Conservation (phyloP, 345 rosid genomes). For the Camelina hispida region DNA sequence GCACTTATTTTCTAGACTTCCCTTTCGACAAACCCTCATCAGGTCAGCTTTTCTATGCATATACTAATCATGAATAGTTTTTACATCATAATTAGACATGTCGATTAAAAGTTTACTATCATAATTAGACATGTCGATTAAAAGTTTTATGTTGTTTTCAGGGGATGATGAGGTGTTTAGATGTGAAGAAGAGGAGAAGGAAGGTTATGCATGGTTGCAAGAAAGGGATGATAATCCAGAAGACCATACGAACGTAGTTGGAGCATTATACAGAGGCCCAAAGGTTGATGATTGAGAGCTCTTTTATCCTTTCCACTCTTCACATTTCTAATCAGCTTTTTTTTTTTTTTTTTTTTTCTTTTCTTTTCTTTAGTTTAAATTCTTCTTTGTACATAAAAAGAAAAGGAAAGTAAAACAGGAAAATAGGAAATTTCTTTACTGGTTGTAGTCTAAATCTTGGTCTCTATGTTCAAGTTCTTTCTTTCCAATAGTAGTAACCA, state of each 20-base stretch:
- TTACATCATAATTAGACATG: background rate
- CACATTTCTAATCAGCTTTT: background rate
- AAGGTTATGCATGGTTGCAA: constrained; percentile 72
- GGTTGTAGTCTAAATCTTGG: constrained; percentile 24
- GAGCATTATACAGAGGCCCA: constrained; percentile 63
- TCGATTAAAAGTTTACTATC: background rate
- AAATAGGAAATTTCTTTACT: constrained; percentile 5
- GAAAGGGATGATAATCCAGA: constrained; percentile 65
- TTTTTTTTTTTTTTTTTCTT: background rate
- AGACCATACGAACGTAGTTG: constrained; percentile 54
- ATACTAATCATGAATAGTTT: background rate
- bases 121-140: background rate
- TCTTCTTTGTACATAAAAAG: constrained; percentile 53
- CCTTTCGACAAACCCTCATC: constrained; percentile 54
- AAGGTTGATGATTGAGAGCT: constrained; percentile 42
- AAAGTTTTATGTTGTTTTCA: constrained; percentile 19
- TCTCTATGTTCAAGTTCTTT: constrained; percentile 9
- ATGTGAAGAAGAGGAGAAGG: constrained; percentile 63
- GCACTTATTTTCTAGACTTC: constrained; percentile 70
- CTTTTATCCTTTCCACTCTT: constrained; percentile 7
- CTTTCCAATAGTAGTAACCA: constrained; percentile 12
- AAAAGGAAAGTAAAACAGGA: constrained; percentile 10
- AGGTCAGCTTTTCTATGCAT: constrained; percentile 1
- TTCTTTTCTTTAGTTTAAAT: constrained; percentile 31
- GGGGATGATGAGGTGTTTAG: constrained; percentile 51